phyloP scores from a whole-genome alignment of 2,329 filamentous ascomycete species.

The Hymenoscyphus infarciens region DNA sequence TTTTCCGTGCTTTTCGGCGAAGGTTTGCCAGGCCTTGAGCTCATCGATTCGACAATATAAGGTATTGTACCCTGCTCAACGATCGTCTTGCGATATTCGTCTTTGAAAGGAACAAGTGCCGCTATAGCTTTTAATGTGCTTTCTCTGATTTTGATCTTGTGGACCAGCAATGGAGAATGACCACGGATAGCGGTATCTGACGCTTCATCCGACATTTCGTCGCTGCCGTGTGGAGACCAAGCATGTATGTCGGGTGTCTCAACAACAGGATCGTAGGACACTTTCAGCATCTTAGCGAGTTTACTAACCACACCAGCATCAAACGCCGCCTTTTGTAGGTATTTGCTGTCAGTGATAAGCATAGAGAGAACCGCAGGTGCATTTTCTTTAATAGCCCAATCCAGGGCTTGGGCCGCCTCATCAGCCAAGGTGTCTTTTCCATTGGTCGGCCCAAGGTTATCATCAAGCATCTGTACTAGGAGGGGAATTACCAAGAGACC shows the following conservation, averaged over 20 bases:
- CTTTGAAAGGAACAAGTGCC: conserved; percentile 76
- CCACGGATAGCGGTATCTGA: conserved; percentile 53
- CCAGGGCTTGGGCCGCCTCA: conserved; percentile 38
- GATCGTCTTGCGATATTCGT: conserved; percentile 77
- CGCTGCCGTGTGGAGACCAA: conserved; percentile 45
- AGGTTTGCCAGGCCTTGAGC: conserved; percentile 54
- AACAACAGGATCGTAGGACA: conserved; percentile 58
- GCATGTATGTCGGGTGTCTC: conserved; percentile 46
- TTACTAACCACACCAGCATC: conserved; percentile 63
- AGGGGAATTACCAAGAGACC: conserved; percentile 67
- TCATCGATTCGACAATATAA: conserved; percentile 81
- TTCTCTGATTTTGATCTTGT: conserved; percentile 74
- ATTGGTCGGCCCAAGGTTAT: conserved; percentile 40
- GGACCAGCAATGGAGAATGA: conserved; percentile 55
- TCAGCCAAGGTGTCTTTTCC: conserved; percentile 40
- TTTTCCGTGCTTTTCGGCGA: conserved; percentile 37
- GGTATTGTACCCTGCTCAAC: conserved; percentile 77
- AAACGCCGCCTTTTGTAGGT: conserved; percentile 76
- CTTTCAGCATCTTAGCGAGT: conserved; percentile 61
- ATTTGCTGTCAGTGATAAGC: conserved; percentile 72
- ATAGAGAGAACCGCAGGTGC: conserved; percentile 74
- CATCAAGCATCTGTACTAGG: conserved; percentile 62
- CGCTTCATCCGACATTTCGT: conserved; percentile 19
- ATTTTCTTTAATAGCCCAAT: conserved; percentile 60
- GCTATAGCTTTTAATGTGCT: conserved; percentile 74